phyloP scores from a whole-genome alignment of 371 early-diverging fungal genomes.

The Mortierella sp. region DNA sequence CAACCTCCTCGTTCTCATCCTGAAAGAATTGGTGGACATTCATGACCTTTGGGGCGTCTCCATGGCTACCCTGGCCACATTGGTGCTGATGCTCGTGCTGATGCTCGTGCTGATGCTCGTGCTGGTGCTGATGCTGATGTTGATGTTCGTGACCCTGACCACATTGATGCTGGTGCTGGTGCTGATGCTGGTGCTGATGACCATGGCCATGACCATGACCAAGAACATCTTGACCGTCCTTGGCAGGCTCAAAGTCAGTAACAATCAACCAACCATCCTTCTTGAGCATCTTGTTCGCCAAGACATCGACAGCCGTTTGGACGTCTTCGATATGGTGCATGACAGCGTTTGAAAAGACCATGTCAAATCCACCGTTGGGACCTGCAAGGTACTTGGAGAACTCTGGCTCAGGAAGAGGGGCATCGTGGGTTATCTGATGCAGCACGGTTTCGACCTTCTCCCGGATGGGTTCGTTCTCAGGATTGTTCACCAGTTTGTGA shows the following conservation, averaged over 20 bases:
- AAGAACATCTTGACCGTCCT: conserved; percentile 7
- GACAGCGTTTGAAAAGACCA: conserved; percentile 30
- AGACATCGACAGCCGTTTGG: conserved; percentile 8
- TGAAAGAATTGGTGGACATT: background rate
- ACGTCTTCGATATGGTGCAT: conserved; percentile 50
- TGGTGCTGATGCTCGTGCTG: conserved; percentile 5
- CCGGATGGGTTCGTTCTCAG: conserved; percentile 14
- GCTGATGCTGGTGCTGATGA: conserved; percentile 13
- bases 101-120: conserved; percentile 11
- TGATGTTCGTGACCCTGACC: conserved; percentile 4
- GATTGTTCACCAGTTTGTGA: conserved; percentile 28
- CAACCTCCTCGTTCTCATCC: background rate
- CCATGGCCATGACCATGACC: conserved; percentile 9
- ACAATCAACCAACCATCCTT: conserved; percentile 41
- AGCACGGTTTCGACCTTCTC: conserved; percentile 29
- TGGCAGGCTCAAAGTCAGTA: conserved; percentile 21
- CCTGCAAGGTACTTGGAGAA: conserved; percentile 14
- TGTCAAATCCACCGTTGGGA: conserved; percentile 25
- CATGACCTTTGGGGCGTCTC: background rate
- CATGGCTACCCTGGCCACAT: conserved; percentile 3
- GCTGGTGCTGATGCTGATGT: conserved; percentile 10
- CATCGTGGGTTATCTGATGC: conserved; percentile 22
- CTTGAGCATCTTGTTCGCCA: conserved; percentile 29
- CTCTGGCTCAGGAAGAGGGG: conserved; percentile 30
- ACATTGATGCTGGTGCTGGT: background rate